Evolutionary conservation across 2,329 filamentous ascomycete species (phyloP), one percentile per base, ranked within the genome.

Genomic region (Curvularia eragrostidis): DNA sequence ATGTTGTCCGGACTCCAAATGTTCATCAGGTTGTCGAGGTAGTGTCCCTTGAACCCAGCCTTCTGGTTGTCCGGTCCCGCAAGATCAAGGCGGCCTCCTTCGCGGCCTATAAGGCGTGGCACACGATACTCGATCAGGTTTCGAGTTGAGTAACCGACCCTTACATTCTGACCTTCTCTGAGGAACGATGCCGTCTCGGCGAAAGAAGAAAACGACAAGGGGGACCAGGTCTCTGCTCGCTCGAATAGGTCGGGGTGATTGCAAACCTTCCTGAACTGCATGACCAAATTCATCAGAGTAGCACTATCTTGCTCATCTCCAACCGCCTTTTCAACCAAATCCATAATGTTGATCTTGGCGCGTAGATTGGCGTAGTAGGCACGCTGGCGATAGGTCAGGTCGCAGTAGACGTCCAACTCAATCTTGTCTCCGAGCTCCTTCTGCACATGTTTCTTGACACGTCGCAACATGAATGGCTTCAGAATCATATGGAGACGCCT

Each of bases 191-290:
- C 93, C 0, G 94, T 97, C 80, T 99, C 95, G 13, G 93, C 95
- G 77, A 94, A 99, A 74, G 89, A 87, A n/a, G 88, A 87, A 68
- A 90, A 88, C 0, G 91, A 90, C 69, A 94, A 89, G 0, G 95
- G 92, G 8, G 93, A 97, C 23, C 86, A 89, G 8, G 92, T 96
- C 60, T 98, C 94, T 9, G 94, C 93, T 44, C 95, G 89, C 78
- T 99, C 93, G 68, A 99, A 99, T 32, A 99, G 80, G 78, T 99
- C 95, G 0, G 95, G 95, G 75, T 99, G 95, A 73, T 99, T 99
- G 81, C 95, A 99, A 56, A 99, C 95, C 80, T 99, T 99, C 69
- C 95, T 88, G 85, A 99, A 99, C 79, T 99, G 95, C 95, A 99
- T 99, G 63, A 99, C 95, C 64, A 99, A 83, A 78, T 99, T 99